Evolutionary conservation across 805 yeast species (phyloP), one percentile per base, ranked within the genome.

Genomic region (Candida parachauliodes): DNA sequence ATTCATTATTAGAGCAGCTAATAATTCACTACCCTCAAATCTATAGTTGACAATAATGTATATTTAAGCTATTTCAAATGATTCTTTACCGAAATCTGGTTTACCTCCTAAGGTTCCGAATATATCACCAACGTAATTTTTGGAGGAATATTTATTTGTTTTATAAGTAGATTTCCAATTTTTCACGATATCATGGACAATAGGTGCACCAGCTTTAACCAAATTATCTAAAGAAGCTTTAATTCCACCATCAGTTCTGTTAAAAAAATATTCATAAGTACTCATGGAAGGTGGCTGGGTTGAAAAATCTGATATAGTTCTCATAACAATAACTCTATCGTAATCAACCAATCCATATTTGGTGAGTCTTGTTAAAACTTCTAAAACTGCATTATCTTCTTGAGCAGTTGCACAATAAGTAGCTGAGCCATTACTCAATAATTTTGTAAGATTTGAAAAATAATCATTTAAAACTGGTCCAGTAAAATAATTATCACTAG

Each of bases 351-450:
- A 63, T 8, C 80, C 82, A 46, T 62, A 65, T 42, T 61, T 62
- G 43, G 74, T 74, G 50, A 72, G 68, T 62, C 86, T 72, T 32
- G 76, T 48, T 40, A 79, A 56, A 7, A 77, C 76, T 54, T 79
- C 83, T 50, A 79, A 68, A 11, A 80, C 64, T 12, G 85, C 85
- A 52, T 77, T 75, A 52, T 80, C 86, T 56, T 80, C 86, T 56
- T 79, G 83, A 38, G 81, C 82, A 31, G 83, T 72, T 29, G 79
- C 53, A 55, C 83, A 76, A 63, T 77, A 79, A 10, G 57, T 59
- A 19, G 76, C 83, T 26, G 79, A 67, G 38, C 79, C 79, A 50
- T 80, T 79, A 46, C 83, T 72, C 53, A 78, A 55, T 44, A 77
- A 46, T 11, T 47, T 43, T 24, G 81, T 67, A 50, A 62, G 72